These are phyloP conservation scores for Agaricales sp. DNA, from an alignment of 1,284 basidiomycete genomes.

Conservation along the genomic window DNA sequence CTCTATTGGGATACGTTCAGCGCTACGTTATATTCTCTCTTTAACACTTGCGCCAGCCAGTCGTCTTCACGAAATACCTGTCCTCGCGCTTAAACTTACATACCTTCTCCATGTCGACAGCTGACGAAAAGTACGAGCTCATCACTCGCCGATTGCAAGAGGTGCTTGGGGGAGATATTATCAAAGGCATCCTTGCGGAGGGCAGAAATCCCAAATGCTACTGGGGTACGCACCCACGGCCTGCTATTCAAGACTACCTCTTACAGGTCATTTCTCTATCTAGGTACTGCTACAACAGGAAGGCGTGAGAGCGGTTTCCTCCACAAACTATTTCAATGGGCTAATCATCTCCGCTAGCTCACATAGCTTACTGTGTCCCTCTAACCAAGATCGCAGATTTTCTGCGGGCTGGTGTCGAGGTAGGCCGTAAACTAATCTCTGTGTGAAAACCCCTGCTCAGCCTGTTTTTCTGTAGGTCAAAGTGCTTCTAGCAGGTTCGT, in stretches of 20 bases:
- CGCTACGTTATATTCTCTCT: too few relatives aligned
- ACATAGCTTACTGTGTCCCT: constrained; percentile 96
- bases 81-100: too few relatives aligned
- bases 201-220: constrained; percentile 74
- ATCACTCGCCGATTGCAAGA: constrained; percentile 88
- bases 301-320: constrained; percentile 52
- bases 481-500: constrained; percentile 77
- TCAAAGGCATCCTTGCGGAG: constrained; percentile 78
- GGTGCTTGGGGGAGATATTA: constrained; percentile 77
- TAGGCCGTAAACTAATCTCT: too few relatives aligned
- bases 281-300: constrained; percentile 91
- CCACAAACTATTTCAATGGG: constrained; percentile 1
- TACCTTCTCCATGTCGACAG: constrained; percentile 4
- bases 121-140: constrained; percentile 67
- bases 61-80: too few relatives aligned
- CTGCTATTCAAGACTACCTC: constrained; percentile 5
- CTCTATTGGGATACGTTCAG: too few relatives aligned
- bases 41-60: too few relatives aligned
- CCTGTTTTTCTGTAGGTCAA: constrained; percentile 49
- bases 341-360: constrained; percentile 43
- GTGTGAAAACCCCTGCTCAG: not conserved
- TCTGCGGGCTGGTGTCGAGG: constrained; percentile 81
- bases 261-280: constrained; percentile 6
- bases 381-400: constrained; percentile 97
- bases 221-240: constrained; percentile 59